Evolutionary conservation across 1,284 basidiomycete genomes (phyloP).

Genomic region (Clitocybe nebularis): DNA sequence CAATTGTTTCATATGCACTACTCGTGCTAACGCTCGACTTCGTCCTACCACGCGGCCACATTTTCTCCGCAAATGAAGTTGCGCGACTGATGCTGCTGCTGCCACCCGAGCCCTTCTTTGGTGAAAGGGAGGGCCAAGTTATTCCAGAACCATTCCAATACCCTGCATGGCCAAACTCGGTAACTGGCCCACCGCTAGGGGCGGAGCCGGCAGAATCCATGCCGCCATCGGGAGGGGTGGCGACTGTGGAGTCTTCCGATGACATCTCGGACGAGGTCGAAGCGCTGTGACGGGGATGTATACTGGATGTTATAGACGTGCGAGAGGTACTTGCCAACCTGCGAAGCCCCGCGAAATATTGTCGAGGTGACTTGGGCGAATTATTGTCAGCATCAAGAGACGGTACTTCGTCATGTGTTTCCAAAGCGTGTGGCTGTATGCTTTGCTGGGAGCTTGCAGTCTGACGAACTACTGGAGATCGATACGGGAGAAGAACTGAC

Average conservation of each 20-base stretch:
- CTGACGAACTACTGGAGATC: not conserved
- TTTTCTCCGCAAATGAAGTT: conserved; percentile 51
- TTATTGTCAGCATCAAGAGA: conserved; percentile 22
- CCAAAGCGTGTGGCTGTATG: not conserved
- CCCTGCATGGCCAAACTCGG: conserved; percentile 18
- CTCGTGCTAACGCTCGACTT: conserved; percentile 42
- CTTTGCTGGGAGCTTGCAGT: not conserved
- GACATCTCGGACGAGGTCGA: conserved; percentile 54
- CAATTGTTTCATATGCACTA: conserved; percentile 30
- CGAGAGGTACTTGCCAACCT: conserved; percentile 36
- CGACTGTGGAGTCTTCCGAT: conserved; percentile 50
- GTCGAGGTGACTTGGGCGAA: conserved; percentile 36
- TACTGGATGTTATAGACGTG: conserved; percentile 30
- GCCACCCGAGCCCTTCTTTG: conserved; percentile 41
- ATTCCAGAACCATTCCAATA: conserved; percentile 29
- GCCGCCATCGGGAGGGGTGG: conserved; percentile 41
- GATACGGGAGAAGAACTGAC: conserved; percentile 3
- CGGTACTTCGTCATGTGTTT: conserved; percentile 5
- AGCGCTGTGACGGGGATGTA: conserved; percentile 42
- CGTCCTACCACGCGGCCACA: conserved; percentile 47
- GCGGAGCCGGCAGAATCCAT: conserved; percentile 22
- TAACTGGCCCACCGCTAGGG: too few relatives aligned
- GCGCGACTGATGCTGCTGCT: conserved; percentile 39
- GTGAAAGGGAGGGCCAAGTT: conserved; percentile 41
- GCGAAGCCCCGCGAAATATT: conserved; percentile 42